Conservation (phyloP, 2,329 filamentous ascomycete species). For the Cadophora gregata region DNA sequence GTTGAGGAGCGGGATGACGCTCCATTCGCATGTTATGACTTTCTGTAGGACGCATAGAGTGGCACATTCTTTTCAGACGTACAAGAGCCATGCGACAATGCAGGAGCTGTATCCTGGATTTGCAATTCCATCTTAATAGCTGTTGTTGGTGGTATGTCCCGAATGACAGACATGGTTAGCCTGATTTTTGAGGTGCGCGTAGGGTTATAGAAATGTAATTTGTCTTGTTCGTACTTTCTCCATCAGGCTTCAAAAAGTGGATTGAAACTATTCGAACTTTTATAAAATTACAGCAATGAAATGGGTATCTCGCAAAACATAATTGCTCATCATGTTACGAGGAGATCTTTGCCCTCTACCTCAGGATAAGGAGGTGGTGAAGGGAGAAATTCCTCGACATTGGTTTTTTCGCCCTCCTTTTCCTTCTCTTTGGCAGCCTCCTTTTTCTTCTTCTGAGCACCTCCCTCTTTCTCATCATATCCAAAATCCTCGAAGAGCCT, state of each 20-base stretch:
- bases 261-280: neutral
- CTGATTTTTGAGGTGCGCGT: neutral
- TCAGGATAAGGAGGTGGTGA: constrained; percentile 19
- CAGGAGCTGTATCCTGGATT: neutral
- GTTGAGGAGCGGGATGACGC: neutral
- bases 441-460: constrained; percentile 21
- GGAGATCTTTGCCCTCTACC: constrained; percentile 23
- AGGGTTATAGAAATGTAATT: neutral
- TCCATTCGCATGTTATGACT: neutral
- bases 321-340: constrained; percentile 16
- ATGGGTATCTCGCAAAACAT: neutral
- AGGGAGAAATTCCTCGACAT: constrained; percentile 24
- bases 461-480: constrained; percentile 23
- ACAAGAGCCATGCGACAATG: neutral
- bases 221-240: neutral
- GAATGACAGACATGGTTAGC: too few relatives aligned
- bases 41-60: neutral
- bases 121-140: neutral
- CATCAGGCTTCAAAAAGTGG: too few relatives aligned
- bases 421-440: constrained; percentile 18
- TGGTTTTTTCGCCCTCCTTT: constrained; percentile 24
- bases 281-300: neutral
- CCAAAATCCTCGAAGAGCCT: constrained; percentile 26
- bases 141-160: neutral
- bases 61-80: neutral